These are phyloP conservation scores for Skeletonema menzelii DNA, from an alignment of 108 stramenopile species.

Conservation along the genomic window DNA sequence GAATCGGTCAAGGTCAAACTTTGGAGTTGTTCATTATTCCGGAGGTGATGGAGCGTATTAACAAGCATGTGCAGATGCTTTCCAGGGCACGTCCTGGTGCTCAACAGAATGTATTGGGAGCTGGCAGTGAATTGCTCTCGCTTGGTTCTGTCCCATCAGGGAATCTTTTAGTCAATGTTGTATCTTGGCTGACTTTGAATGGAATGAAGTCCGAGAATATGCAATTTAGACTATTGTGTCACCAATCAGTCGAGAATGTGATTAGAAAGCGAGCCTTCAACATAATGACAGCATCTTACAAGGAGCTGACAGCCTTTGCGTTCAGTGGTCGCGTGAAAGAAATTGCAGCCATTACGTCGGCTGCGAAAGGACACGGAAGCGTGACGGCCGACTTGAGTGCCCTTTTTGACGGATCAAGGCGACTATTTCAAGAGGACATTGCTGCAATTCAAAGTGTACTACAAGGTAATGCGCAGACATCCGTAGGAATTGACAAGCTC, in stretches of 20 bases:
- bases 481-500: constrained; percentile 81
- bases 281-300: constrained; percentile 68
- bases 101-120: constrained; percentile 35
- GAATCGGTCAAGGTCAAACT: constrained; percentile 94
- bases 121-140: constrained; percentile 60
- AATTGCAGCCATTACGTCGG: constrained; percentile 64
- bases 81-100: constrained; percentile 28
- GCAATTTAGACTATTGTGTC: constrained; percentile 93
- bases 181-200: constrained; percentile 97
- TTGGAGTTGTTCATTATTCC: constrained; percentile 91
- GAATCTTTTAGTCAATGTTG: constrained; percentile 86
- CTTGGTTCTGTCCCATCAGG: constrained; percentile 34
- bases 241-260: constrained; percentile 96
- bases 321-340: constrained; percentile 85
- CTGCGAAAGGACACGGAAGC: constrained; percentile 58
- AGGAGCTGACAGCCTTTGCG: constrained; percentile 85
- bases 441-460: constrained; percentile 78
- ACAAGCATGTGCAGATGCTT: constrained; percentile 52
- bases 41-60: constrained; percentile 88
- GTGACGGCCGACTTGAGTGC: constrained; percentile 62
- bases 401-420: constrained; percentile 63
- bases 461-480: constrained; percentile 47
- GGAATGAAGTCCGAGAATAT: constrained; percentile 98
- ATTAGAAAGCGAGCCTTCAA: constrained; percentile 91
- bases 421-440: constrained; percentile 79